These are phyloP conservation scores for Turritis glabra DNA, from an alignment of 345 rosid genomes.

Conservation along the genomic window DNA sequence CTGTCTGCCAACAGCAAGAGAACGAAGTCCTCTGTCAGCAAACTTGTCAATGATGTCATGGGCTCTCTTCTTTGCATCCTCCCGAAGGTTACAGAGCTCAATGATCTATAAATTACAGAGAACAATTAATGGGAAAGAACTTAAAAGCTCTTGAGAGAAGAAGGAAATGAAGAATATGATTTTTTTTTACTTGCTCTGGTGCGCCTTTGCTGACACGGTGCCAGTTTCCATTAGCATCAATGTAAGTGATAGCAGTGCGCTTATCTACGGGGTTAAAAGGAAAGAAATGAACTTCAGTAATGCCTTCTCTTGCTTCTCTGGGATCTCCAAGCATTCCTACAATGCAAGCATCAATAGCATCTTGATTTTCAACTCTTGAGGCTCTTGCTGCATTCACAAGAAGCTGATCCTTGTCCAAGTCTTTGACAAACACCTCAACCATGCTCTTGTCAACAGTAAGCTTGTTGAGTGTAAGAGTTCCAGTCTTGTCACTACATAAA, in stretches of 20 bases:
- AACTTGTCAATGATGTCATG: constrained; percentile 80
- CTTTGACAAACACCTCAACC: constrained; percentile 75
- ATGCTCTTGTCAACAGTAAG: constrained; percentile 77
- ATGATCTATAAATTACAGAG: constrained; percentile 47
- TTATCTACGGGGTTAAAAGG: constrained; percentile 89
- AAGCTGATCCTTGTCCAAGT: constrained; percentile 57
- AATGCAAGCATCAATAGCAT: constrained; percentile 55
- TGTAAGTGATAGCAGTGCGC: constrained; percentile 84
- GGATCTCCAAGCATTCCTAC: constrained; percentile 46
- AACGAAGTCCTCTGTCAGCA: constrained; percentile 83
- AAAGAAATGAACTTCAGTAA: constrained; percentile 73
- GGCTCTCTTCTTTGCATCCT: constrained; percentile 63
- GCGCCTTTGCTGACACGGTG: constrained; percentile 86
- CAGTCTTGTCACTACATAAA: constrained; percentile 83
- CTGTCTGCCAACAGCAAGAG: constrained; percentile 76
- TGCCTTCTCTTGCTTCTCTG: constrained; percentile 64
- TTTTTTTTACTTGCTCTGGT: constrained; percentile 65
- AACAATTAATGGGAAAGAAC: neutral
- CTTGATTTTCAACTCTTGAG: constrained; percentile 82
- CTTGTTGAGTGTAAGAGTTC: constrained; percentile 87
- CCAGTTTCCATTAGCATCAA: constrained; percentile 66
- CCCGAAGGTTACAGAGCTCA: constrained; percentile 67
- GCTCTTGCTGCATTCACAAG: constrained; percentile 77
- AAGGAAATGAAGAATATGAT: neutral
- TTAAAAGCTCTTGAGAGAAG: neutral